Evolutionary conservation across 2,329 filamentous ascomycete genomes (phyloP).

Genomic region (Phaeosphaeriaceae sp.): DNA sequence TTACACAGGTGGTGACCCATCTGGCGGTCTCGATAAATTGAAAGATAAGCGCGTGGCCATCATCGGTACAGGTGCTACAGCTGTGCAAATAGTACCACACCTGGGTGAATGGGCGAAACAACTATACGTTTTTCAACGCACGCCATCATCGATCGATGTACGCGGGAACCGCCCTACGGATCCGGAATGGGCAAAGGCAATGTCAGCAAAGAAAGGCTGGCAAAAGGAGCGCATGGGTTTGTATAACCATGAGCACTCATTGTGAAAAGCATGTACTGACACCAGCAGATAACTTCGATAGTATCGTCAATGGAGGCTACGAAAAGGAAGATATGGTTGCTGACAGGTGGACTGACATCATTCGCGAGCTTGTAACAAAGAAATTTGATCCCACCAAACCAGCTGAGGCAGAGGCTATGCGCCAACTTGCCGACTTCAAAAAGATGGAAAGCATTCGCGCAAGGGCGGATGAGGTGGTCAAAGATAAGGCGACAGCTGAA

Average conservation of each 20-base stretch:
- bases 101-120: slow-evolving; percentile 57
- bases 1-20: slow-evolving; percentile 30
- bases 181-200: slow-evolving; percentile 19
- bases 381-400: slow-evolving; percentile 15
- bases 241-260: not conserved
- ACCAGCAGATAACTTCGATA: slow-evolving; percentile 52
- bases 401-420: slow-evolving; percentile 20
- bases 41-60: slow-evolving; percentile 42
- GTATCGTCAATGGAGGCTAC: slow-evolving; percentile 41
- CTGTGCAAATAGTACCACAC: slow-evolving; percentile 45
- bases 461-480: slow-evolving; percentile 57
- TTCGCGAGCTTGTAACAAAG: slow-evolving; percentile 18
- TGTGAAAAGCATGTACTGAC: not conserved
- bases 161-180: slow-evolving; percentile 37
- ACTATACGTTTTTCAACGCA: slow-evolving; percentile 64
- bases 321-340: slow-evolving; percentile 51
- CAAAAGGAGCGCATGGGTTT: slow-evolving; percentile 50
- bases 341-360: slow-evolving; percentile 58
- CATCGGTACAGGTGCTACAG: slow-evolving; percentile 43
- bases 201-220: slow-evolving; percentile 54
- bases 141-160: slow-evolving; percentile 54
- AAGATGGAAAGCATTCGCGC: slow-evolving; percentile 53
- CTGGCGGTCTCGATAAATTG: slow-evolving; percentile 40
- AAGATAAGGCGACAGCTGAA: slow-evolving; percentile 59
- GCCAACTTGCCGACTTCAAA: slow-evolving; percentile 44